Base-by-base conservation (phyloP, 2,329 filamentous ascomycete genomes). In the Trichophaea hybrida region DNA sequence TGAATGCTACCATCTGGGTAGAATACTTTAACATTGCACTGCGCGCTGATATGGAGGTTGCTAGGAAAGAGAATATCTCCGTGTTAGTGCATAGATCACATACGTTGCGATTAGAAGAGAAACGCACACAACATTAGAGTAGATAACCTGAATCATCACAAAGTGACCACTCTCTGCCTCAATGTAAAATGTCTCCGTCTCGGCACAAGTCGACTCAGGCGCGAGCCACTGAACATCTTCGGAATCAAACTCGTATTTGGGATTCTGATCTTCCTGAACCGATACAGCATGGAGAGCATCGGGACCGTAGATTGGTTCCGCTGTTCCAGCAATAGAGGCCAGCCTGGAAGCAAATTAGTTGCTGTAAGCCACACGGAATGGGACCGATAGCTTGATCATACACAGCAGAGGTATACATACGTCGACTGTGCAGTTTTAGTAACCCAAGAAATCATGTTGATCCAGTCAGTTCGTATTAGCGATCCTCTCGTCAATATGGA, bases 11-110 rank as follows among this genome's bases (percentile, higher is more conserved):
- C 77, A 68, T 86, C 84, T 61, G 81, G 78, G 72, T 85, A 86
- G 76, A 91, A 94, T 73, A 97, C 80, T 78, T 97, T 97, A 73
- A 80, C 82, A 76, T 88, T 96, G 80, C 97, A 95, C 75, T 97
- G 91, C 71, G 81, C 84, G 32, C 91, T 98, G 48, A 85, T 90
- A 69, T 86, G 85, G 66, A 98, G 81, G 72, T 91, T 90, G 68
- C 90, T 95, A 70, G 66, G 53, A 54, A 46, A 52, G 33, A 49
- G 24, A 24, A 24, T 1, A 24, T 24, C 24, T 24, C 24, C 1
- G 3, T 24, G 24, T 24, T 3, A 24, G 24, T 24, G 24, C 24
- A 24, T 3, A 24, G 24, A 24, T 37, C 44, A 49, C 13, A 32
- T 12, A 13, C 48, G 6, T 15, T 2, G 13, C 37, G 59, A 37